A percentile compares a stretch with the other conserved stretches of the same genome.
Conservation (phyloP, 345 rosid genomes). For the Heritiera littoralis region DNA sequence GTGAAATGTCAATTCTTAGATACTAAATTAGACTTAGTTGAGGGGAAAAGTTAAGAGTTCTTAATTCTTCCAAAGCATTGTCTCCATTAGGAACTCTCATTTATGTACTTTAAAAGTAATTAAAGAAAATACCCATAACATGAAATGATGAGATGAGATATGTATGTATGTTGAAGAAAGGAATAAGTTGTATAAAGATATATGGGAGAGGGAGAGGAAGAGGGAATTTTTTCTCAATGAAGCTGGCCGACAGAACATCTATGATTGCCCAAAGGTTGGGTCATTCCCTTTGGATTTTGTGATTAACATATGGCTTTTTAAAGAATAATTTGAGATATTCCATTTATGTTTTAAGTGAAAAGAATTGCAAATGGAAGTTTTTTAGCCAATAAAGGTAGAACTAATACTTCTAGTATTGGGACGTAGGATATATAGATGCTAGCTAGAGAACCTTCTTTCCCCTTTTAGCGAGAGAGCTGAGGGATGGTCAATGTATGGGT, state of each 20-base stretch:
- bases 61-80: constrained; percentile 1
- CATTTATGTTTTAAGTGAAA: background rate
- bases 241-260: constrained; percentile 36
- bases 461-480: background rate
- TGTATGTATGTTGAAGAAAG: background rate
- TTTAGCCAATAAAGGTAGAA: constrained; percentile 13
- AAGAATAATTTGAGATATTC: constrained; percentile 21
- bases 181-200: background rate
- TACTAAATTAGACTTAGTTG: background rate
- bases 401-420: background rate
- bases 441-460: constrained; percentile 22
- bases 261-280: constrained; percentile 15
- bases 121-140: background rate
- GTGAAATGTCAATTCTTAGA: constrained; percentile 6
- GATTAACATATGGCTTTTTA: constrained; percentile 25
- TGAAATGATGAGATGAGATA: background rate
- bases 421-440: background rate
- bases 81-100: background rate
- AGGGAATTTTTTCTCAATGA: constrained; percentile 5
- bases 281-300: constrained; percentile 30
- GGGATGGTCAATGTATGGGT: too few relatives aligned
- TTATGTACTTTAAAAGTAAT: too few relatives aligned
- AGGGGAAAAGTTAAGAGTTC: background rate
- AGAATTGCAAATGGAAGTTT: background rate
- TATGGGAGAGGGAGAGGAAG: background rate